Evolutionary conservation across 148 eudicot species (phyloP).

Genomic region (Amaranthus hypochondriacus): DNA sequence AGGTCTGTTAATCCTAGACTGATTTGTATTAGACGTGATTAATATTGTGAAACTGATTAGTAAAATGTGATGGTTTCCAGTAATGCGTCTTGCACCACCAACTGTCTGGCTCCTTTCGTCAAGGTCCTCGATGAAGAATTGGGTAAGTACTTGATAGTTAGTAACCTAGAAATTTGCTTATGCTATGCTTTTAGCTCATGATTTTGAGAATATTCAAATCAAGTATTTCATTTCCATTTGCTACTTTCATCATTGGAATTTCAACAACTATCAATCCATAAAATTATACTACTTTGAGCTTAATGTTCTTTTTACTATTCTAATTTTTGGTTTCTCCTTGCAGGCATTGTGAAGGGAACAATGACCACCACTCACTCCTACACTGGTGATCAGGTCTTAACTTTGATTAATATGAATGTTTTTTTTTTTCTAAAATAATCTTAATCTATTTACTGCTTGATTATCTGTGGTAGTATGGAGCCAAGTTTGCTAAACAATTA

Average conservation of each 20-base stretch:
- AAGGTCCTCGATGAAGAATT: constrained; percentile 90
- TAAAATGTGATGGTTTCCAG: constrained; percentile 34
- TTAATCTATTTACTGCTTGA: not conserved
- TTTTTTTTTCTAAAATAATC: not conserved
- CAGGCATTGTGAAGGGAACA: constrained; percentile 99
- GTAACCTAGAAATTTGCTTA: not conserved
- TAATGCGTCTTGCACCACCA: constrained; percentile 99
- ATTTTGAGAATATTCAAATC: too few relatives aligned
- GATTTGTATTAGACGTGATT: not conserved
- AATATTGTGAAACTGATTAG: constrained; percentile 4
- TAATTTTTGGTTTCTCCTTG: constrained; percentile 8
- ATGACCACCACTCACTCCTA: constrained; percentile 99
- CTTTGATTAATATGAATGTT: not conserved
- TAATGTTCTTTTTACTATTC: not conserved
- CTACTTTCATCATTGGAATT: too few relatives aligned
- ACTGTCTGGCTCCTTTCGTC: constrained; percentile 96
- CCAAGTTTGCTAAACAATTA: not conserved
- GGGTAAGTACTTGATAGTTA: constrained; percentile 39
- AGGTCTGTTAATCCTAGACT: constrained; percentile 39
- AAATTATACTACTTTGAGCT: not conserved
- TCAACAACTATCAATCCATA: not conserved
- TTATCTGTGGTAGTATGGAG: not conserved
- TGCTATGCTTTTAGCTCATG: not conserved
- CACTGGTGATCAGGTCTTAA: constrained; percentile 97
- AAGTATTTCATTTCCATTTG: too few relatives aligned